Base-by-base conservation (phyloP, 768 basidiomycete genomes). In the Rubroboletus pulcherrimus region DNA sequence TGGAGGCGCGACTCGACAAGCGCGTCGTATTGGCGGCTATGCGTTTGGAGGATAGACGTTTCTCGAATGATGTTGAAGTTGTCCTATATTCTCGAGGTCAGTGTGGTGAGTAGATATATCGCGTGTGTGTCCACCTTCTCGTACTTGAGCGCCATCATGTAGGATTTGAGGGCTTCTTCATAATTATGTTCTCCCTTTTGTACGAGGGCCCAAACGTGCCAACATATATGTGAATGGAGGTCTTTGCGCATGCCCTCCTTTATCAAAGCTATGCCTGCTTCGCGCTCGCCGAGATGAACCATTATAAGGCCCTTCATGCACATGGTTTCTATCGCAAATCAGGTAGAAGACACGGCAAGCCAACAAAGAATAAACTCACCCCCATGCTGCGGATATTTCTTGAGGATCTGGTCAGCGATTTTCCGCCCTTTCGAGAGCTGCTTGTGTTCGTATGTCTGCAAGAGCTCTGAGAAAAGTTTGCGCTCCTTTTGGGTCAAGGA, bases 171-270 rank as follows among this genome's bases (percentile, higher is more conserved):
- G 0, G 97, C 94, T 65, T 95, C 93, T 61, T 92, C 91, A 64
- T 93, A 98, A 67, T 96, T 93, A 73, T 90, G 94, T 70, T 97
- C 91, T 9, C 87, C 88, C 71, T 96, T 93, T 70, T 94, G 90
- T 21, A 97, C 85, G 65, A 99, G 87, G 29, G 93, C 97, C 69
- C 93, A 90, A 60, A 98, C 96, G 73, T 99, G 97, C 95, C 97
- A 98, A 68, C 87, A 89, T 67, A 99, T 98, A 66, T 98, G 94
- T 19, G 92, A 94, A 33, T 82, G 86, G 52, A 91, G 74, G 73
- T 95, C 91, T 45, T 86, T 77, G 41, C 84, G 80, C 61, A 92
- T 80, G 55, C 93, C 93, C 63, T 90, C 87, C 76, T 89, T 88
- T 61, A 93, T 87, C 43, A 92, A 80, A 37, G 89, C 86, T 55